Evolutionary conservation across 352 stramenopile species (phyloP), one percentile per base, ranked within the genome.

Genomic region (Pythium vanterpoolii): DNA sequence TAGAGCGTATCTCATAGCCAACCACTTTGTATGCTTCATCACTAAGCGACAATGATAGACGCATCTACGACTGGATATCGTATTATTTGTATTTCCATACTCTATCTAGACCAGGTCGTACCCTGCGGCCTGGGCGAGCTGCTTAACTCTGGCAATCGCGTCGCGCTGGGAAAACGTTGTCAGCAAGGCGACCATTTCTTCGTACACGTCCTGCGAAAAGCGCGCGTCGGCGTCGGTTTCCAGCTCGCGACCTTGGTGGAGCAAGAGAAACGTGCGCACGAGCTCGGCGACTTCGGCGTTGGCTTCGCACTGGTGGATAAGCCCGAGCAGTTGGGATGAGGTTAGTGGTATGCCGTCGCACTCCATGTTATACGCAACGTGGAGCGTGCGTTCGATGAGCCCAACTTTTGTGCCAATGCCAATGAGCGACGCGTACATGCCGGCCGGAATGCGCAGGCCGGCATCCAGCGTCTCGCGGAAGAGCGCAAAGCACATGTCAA

Each of bases 291-390:
- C 68, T 59, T 93, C 83, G 1, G 62, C 33, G 21, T 74, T 63
- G 16, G 73, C 79, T 23, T 75, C 66, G 45, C 73, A 85, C 5
- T 65, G 71, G 21, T 60, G 51, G 44, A 87, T 73, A 26, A 93
- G 64, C 38, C 60, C 68, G 31, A 76, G 70, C 56, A 90, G 57
- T 51, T 89, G 77, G 13, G 64, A 54, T 0, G 74, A 73, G 14
- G 71, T 76, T 19, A 93, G 56, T 21, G 62, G 51, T 38, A 83
- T 79, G 27, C 83, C 83, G 46, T 93, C 83, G 59, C 83, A 93
- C 52, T 93, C 83, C 83, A 93, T 93, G 52, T 93, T 87, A 68
- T 87, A 90, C 14, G 83, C 83, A 19, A 93, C 44, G 49, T 88
- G 74, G 45, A 93, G 66, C 14, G 83, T 89, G 31, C 82, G 77